Base-by-base conservation (phyloP, 768 basidiomycete species). In the Mycena amicta region DNA sequence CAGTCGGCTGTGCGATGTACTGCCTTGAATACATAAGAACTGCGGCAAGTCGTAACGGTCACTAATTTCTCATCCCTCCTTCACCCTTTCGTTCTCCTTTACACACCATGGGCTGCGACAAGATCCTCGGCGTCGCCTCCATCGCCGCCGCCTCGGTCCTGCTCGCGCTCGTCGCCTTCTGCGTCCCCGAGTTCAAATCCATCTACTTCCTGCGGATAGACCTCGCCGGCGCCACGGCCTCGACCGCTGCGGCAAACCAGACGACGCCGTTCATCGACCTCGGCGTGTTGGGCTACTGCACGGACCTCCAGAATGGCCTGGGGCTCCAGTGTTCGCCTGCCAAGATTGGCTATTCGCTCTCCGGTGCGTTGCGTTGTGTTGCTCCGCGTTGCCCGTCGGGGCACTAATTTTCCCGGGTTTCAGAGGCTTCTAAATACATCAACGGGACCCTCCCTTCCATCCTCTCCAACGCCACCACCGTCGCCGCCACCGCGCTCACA, bases 401-500 rank as follows among this genome's bases (percentile, higher is more conserved):
- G n/a, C n/a, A n/a, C n/a, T n/a, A n/a, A n/a, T n/a, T n/a, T n/a
- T n/a, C n/a, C n/a, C n/a, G n/a, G n/a, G n/a, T n/a, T n/a, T n/a
- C 52, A 56, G 57, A 53, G 33, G 39, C 26, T 30, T 57, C 56
- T 55, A 86, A 87, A 89, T 63, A 55, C 64, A 75, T 88, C 57
- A 85, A 88, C 60, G 64, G 58, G 47, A 26, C 62, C 5, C 59
- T 63, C 46, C 62, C 62, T 26, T 12, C 18, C 41, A 45, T 63
- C 43, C 52, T 63, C 8, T 58, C 49, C 62, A 43, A 37, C 1
- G 31, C 45, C 25, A 55, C 57, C 3, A 60, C 55, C 56, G 62
- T 63, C 18, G 74, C 86, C 54, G 83, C 88, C 51, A 88, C 89
- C 69, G 89, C 89, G 82, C 76, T 90, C 65, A 91, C 89, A 16